Evolutionary conservation across 768 basidiomycete species (phyloP), one percentile per base, ranked within the genome.

Genomic region (Auriscalpium vulgare): DNA sequence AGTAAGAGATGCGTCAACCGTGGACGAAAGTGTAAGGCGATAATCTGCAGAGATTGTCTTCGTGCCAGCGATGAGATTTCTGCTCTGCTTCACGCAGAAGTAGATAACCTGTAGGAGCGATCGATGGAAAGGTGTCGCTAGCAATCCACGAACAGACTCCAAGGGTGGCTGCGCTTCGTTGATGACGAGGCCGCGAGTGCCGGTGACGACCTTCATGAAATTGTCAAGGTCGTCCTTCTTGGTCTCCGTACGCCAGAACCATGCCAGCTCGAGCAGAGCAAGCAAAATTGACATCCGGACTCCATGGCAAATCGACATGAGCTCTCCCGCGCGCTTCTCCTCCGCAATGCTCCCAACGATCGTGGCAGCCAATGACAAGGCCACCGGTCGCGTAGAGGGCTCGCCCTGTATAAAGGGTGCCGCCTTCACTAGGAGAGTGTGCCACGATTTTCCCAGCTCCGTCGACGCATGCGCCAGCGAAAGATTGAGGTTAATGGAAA

Each of bases 401-500:
- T 88, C 83, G 1, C 78, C 80, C 29, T 87, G 78, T 23, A 91
- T 69, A 67, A 84, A 86, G 0, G 84, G 80, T 10, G 81, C 71
- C 3, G 81, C 73, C 63, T 83, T 81, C 44, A 81, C 78, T 45
- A 93, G 74, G 46, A 95, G 69, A 47, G 77, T 75, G 51, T 85
- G 83, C 91, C 91, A 95, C 4, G 91, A 80, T 55, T 88, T 82
- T 0, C 87, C 80, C 47, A 92, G 75, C 2, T 82, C 73, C 2
- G 80, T 81, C 67, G 95, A 89, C 0, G 88, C 78, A 62, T 95
- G 87, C 19, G 88, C 75, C 40, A 97, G 73, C 1, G 92, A 94
- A 49, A 94, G 78, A 66, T 95, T 94, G 61, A 93, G 78, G 68
- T 97, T 97, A 67, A 95, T 82, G 1, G 85, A 82, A 49, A 81